Percentiles rank a stretch among this genome's conserved stretches.
Conservation (phyloP, 352 stramenopile genomes). For the Phytophthora multivora region DNA sequence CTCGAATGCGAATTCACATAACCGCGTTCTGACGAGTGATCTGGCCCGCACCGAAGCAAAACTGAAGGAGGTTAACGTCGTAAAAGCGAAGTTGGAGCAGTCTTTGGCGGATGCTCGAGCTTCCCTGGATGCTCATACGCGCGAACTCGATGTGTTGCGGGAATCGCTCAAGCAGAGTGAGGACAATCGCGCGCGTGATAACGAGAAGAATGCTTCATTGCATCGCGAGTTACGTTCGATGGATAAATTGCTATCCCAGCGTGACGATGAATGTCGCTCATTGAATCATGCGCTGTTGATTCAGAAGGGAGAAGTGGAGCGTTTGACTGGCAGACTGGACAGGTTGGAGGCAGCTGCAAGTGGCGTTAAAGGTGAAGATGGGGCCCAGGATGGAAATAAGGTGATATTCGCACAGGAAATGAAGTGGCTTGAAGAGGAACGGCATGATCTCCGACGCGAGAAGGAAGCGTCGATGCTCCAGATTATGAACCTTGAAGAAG, state of each 20-base stretch:
- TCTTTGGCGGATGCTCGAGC: constrained; percentile 43
- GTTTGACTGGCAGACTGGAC: constrained; percentile 45
- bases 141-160: constrained; percentile 66
- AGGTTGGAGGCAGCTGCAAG: constrained; percentile 22
- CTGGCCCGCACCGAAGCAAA: constrained; percentile 63
- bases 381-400: constrained; percentile 26
- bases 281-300: constrained; percentile 61
- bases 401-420: constrained; percentile 62
- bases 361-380: constrained; percentile 7
- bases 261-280: constrained; percentile 70
- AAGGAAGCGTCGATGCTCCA: constrained; percentile 66
- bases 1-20: constrained; percentile 80
- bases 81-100: constrained; percentile 52
- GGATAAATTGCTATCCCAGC: constrained; percentile 70
- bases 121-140: constrained; percentile 41
- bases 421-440: constrained; percentile 77
- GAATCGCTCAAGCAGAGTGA: constrained; percentile 64
- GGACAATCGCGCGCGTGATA: constrained; percentile 52
- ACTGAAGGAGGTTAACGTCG: constrained; percentile 41
- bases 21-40: constrained; percentile 66
- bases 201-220: constrained; percentile 74
- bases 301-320: constrained; percentile 63
- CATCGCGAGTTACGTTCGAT: constrained; percentile 73
- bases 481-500: constrained; percentile 63
- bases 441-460: constrained; percentile 50